Base-by-base conservation (phyloP, 108 stramenopile species). In the Skeletonema costatum region DNA sequence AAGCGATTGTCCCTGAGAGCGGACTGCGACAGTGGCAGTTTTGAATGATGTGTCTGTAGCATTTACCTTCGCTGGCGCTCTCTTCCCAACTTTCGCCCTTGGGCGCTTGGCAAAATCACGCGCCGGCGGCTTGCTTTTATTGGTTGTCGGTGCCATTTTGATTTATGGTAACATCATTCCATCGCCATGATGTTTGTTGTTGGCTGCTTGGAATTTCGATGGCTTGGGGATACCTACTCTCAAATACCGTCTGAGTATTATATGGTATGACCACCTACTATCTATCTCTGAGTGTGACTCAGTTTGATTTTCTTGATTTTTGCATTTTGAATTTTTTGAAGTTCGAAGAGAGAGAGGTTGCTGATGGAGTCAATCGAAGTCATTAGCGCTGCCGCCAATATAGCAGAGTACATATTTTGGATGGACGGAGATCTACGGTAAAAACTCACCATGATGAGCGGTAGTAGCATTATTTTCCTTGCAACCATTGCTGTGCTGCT, bases 81-180 rank as follows among this genome's bases (percentile, higher is more conserved):
- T 81, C 66, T 93, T 93, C 12, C 94, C 94, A 59, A 95, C 94
- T 72, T 93, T 93, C 46, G 94, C 92, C 78, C 89, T 90, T 61
- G 88, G 68, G 9, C 91, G 86, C 78, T 95, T 95, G 65, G 77
- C 71, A 74, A 90, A 90, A 68, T 87, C 90, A 44, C 76, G 66
- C 13, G 66, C 31, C 19, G 83, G 64, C 66, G 73, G 50, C 21
- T 73, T 56, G 53, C 53, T 56, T 44, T 38, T 65, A 50, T 36
- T 51, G 65, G 51, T 38, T 75, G 65, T 44, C 36, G 80, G 64
- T 32, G 74, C 74, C 80, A 81, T 75, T 38, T 38, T 68, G 6
- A 25, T 25, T 6, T 56, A 56, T 56, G 11, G 39, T 12, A 41
- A 11, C 39, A 41, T 41, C 11, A 41, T 12, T 41, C 11, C 39